These are phyloP conservation scores for Fraxinus anomala DNA, from an alignment of 257 asterid genomes.

Conservation along the genomic window DNA sequence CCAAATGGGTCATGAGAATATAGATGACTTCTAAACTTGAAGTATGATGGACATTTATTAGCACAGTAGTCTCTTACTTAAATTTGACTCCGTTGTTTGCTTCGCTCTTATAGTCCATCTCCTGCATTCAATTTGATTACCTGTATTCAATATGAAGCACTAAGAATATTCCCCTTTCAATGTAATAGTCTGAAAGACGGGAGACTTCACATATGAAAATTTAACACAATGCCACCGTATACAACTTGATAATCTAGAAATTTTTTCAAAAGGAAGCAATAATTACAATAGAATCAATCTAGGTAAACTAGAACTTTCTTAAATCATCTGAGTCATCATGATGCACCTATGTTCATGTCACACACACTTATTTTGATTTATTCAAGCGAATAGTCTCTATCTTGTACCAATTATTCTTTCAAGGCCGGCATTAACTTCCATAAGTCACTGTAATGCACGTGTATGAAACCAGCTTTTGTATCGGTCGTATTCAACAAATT, in stretches of 20 bases:
- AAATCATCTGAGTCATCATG: not conserved
- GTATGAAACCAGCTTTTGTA: not conserved
- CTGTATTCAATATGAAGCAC: slow-evolving; percentile 97
- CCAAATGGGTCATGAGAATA: not conserved
- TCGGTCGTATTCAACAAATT: not conserved
- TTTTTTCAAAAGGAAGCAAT: not conserved
- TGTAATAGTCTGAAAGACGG: slow-evolving; percentile 18
- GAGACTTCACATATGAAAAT: slow-evolving; percentile 24
- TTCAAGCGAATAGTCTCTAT: not conserved
- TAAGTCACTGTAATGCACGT: not conserved
- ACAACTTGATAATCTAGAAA: not conserved
- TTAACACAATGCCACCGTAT: not conserved
- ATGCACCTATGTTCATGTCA: not conserved
- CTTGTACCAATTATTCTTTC: not conserved
- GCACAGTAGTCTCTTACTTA: slow-evolving; percentile 50
- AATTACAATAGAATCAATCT: slow-evolving; percentile 10
- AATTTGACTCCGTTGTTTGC: slow-evolving; percentile 86
- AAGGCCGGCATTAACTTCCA: not conserved
- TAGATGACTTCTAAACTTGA: slow-evolving; percentile 16
- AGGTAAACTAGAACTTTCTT: slow-evolving; percentile 16
- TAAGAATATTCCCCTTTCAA: slow-evolving; percentile 70
- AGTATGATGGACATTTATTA: slow-evolving; percentile 13
- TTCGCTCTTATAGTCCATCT: slow-evolving; percentile 91
- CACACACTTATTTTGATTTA: not conserved
- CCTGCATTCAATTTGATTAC: slow-evolving; percentile 99